A percentile compares a stretch with the other conserved stretches of the same genome.
Conservation (phyloP, 2,329 filamentous ascomycete genomes). For the Rhynchosporium agropyri region DNA sequence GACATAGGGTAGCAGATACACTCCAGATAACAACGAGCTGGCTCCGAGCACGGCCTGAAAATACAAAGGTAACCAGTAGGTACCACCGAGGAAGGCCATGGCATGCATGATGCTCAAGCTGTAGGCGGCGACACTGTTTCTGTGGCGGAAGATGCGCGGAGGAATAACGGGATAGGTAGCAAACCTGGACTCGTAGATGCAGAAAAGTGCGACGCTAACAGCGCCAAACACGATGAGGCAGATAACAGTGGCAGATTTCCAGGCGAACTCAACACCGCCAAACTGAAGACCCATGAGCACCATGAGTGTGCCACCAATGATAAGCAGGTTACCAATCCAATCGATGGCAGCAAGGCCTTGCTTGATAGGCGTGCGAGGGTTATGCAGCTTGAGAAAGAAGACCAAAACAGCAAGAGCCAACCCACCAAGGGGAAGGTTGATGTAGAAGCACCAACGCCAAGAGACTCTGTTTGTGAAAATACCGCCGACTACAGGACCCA, state of each 20-base stretch:
- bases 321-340: conserved; percentile 58
- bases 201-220: conserved; percentile 59
- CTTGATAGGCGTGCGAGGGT: conserved; percentile 58
- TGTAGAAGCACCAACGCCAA: conserved; percentile 64
- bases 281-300: conserved; percentile 82
- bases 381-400: conserved; percentile 62
- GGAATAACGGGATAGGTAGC: conserved; percentile 80
- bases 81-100: conserved; percentile 55
- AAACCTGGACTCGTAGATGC: conserved; percentile 68
- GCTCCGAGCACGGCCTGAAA: conserved; percentile 76
- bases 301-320: conserved; percentile 79
- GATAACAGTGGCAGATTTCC: conserved; percentile 74
- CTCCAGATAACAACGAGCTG: conserved; percentile 70
- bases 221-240: conserved; percentile 77
- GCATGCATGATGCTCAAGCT: conserved; percentile 72
- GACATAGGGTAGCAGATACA: conserved; percentile 72
- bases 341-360: conserved; percentile 62
- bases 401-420: conserved; percentile 50
- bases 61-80: conserved; percentile 58
- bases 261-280: conserved; percentile 70
- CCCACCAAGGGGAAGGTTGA: conserved; percentile 48
- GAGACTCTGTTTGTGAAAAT: conserved; percentile 59
- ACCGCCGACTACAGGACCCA: conserved; percentile 65
- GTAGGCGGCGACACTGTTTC: conserved; percentile 68
- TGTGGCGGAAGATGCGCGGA: conserved; percentile 65